Conservation (phyloP, 331 rosid species). For the Acacia concinna region DNA sequence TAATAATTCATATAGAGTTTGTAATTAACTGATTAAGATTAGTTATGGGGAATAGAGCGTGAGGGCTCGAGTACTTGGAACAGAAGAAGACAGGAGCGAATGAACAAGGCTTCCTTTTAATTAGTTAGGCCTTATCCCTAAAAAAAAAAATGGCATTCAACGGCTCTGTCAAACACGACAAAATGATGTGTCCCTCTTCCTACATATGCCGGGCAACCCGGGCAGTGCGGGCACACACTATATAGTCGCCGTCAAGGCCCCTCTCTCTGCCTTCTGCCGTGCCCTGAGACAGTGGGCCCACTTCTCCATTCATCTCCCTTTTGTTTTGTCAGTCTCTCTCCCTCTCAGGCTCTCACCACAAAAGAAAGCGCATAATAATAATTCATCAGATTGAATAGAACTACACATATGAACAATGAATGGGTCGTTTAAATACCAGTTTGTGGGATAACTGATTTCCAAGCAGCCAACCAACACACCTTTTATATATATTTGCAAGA, state of each 20-base stretch:
- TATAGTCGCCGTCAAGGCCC: conserved; percentile 46
- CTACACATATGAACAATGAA: neutral
- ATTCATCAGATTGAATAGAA: neutral
- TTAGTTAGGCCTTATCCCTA: neutral
- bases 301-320: neutral
- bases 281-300: neutral
- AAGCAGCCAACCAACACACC: too few relatives aligned
- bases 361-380: neutral
- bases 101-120: neutral
- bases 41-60: too few relatives aligned
- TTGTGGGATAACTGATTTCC: neutral
- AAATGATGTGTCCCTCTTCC: neutral
- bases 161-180: conserved; percentile 30
- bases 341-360: neutral
- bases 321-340: neutral
- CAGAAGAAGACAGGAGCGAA: neutral
- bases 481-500: neutral
- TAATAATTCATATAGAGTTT: too few relatives aligned
- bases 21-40: too few relatives aligned
- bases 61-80: too few relatives aligned
- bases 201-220: conserved; percentile 38
- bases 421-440: neutral
- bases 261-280: conserved; percentile 11
- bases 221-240: conserved; percentile 47
- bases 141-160: conserved; percentile 19